Conservation (phyloP, 495 filamentous ascomycete species). For the Sabuloglossum arenarium region DNA sequence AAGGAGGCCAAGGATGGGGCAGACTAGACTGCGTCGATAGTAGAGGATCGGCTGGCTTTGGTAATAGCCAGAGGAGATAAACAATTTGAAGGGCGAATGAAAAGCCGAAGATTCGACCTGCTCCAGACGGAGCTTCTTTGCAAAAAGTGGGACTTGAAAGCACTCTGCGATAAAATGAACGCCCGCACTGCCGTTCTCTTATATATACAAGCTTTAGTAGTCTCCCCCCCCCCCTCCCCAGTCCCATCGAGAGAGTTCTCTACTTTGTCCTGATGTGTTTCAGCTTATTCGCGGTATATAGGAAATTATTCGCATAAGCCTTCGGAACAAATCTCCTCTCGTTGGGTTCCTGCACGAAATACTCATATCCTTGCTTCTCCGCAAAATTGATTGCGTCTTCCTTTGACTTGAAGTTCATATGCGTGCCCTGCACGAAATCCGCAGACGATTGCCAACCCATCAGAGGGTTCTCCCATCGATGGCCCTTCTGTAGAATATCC, state of each 20-base stretch:
- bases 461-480: constrained; percentile 94
- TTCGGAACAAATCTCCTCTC: constrained; percentile 68
- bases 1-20: too few species aligned
- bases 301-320: constrained; percentile 91
- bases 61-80: too few species aligned
- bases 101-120: too few species aligned
- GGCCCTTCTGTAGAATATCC: constrained; percentile 71
- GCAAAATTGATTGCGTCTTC: constrained; percentile 91
- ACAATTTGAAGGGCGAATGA: too few species aligned
- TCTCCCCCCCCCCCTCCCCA: not conserved
- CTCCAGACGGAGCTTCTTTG: too few species aligned
- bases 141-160: too few species aligned
- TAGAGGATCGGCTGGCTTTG: too few species aligned
- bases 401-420: constrained; percentile 76
- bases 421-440: constrained; percentile 80
- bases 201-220: not conserved
- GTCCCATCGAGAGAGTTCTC: constrained; percentile 2
- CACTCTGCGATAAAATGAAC: not conserved
- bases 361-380: constrained; percentile 97
- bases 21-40: too few species aligned
- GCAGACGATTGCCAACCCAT: constrained; percentile 98
- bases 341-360: constrained; percentile 96
- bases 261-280: constrained; percentile 91
- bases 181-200: not conserved
- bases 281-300: constrained; percentile 63